Evolutionary conservation across 1,139 yeast species (phyloP), one percentile per base, ranked within the genome.

Genomic region (Insectozyma bohioensis): DNA sequence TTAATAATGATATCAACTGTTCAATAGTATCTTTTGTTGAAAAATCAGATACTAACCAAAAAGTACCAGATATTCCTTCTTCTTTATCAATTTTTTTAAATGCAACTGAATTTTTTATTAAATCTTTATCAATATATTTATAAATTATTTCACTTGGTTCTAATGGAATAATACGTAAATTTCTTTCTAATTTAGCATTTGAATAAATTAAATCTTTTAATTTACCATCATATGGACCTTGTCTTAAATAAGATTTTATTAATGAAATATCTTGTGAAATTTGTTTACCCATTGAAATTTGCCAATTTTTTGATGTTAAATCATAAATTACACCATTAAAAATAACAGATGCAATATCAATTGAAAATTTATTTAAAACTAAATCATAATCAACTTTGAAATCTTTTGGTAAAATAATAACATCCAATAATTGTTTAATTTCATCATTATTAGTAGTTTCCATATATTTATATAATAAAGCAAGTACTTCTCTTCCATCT

Each of bases 291-390:
- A 69, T 58, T 3, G 57, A 49, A 1, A 52, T 47, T 39, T 67
- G 70, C 74, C 75, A 68, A 22, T 51, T 51, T 2, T 61, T 56
- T 3, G 66, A 45, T 5, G 48, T 37, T 39, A 70, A 48, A 12
- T 56, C 71, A 41, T 64, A 58, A 16, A 85, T 69, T 2, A 81
- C 77, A 26, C 97, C 97, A 55, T 92, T 85, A 25, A 79, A 75
- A 33, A 87, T 70, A 4, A 86, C 62, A 1, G 76, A 59, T 0
- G 90, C 80, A 1, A 57, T 51, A 0, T 47, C 37, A 21, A 82
- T 56, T 2, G 77, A 75, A 41, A 52, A 68, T 30, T 46, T 56
- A 4, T 46, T 49, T 11, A 47, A 44, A 0, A 62, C 47, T 3
- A 57, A 52, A 4, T 38, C 18, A 18, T 48, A 47, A 33, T 65